A percentile compares a stretch with the other conserved stretches of the same genome.
phyloP scores from a whole-genome alignment of 2,329 filamentous ascomycete genomes.

The Herpotrichia juniperi region DNA sequence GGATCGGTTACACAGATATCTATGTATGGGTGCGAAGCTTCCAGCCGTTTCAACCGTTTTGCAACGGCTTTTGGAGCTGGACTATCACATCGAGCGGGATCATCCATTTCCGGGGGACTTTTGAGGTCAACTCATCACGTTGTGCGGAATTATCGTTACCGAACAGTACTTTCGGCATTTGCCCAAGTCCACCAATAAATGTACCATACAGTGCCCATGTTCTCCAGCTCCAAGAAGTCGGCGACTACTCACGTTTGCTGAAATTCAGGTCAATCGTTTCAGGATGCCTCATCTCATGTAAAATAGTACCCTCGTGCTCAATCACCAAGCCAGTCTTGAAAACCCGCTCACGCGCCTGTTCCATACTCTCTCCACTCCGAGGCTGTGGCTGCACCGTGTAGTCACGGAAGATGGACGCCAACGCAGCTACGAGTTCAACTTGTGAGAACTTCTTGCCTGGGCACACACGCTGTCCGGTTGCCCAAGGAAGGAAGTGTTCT shows the following conservation, averaged over 20 bases:
- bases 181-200: too few relatives aligned
- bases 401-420: constrained; percentile 20
- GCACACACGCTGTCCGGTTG: constrained; percentile 20
- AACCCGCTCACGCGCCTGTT: constrained; percentile 12
- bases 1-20: too few relatives aligned
- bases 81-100: too few relatives aligned
- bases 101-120: too few relatives aligned
- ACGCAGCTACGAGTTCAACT: constrained; percentile 22
- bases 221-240: too few relatives aligned
- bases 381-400: constrained; percentile 13
- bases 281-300: constrained; percentile 17
- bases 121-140: too few relatives aligned
- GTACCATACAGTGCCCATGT: too few relatives aligned
- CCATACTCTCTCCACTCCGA: constrained; percentile 13
- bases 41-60: too few relatives aligned
- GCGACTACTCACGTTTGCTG: not conserved
- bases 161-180: too few relatives aligned
- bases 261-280: constrained; percentile 9
- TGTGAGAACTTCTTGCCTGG: constrained; percentile 28
- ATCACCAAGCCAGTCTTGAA: constrained; percentile 8
- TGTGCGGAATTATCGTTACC: too few relatives aligned
- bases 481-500: constrained; percentile 21
- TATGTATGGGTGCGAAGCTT: too few relatives aligned
- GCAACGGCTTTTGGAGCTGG: too few relatives aligned
- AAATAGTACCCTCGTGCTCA: constrained; percentile 15